Conservation (phyloP, 108 stramenopile species). For the Epithemia pelagica region DNA sequence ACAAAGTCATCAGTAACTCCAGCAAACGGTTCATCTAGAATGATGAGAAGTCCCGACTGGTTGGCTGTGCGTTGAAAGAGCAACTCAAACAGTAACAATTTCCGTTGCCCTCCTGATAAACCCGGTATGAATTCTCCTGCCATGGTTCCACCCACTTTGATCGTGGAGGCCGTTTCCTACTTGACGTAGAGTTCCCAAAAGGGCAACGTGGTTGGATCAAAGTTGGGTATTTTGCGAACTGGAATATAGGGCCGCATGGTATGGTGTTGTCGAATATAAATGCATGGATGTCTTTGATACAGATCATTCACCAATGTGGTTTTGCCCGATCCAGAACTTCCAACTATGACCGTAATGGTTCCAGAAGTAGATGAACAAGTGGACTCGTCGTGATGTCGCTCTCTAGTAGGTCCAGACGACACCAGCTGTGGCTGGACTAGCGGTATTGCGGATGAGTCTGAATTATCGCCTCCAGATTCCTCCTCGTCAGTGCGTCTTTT, state of each 20-base stretch:
- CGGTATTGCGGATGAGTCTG: too few species aligned
- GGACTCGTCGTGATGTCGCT: too few species aligned
- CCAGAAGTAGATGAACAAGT: too few species aligned
- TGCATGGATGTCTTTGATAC: constrained; percentile 53
- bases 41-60: constrained; percentile 40
- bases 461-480: too few species aligned
- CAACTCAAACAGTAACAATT: too few species aligned
- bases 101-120: too few species aligned
- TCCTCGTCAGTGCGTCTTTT: too few species aligned
- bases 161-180: constrained; percentile 36
- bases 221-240: constrained; percentile 49
- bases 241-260: constrained; percentile 51
- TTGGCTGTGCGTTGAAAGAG: constrained; percentile 40
- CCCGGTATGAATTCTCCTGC: constrained; percentile 55
- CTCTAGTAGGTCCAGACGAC: too few species aligned
- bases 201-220: constrained; percentile 49
- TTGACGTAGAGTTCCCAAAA: constrained; percentile 58
- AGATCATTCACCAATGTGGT: constrained; percentile 67
- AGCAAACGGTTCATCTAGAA: constrained; percentile 63
- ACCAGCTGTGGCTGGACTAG: too few species aligned
- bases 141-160: too few species aligned
- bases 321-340: constrained; percentile 31
- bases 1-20: constrained; percentile 71
- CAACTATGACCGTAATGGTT: constrained; percentile 7
- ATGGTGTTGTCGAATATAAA: constrained; percentile 67